A percentile compares a stretch with the other conserved stretches of the same genome.
phyloP scores from a whole-genome alignment of 176 grass and related monocot species.

The Phoenix dactylifera region DNA sequence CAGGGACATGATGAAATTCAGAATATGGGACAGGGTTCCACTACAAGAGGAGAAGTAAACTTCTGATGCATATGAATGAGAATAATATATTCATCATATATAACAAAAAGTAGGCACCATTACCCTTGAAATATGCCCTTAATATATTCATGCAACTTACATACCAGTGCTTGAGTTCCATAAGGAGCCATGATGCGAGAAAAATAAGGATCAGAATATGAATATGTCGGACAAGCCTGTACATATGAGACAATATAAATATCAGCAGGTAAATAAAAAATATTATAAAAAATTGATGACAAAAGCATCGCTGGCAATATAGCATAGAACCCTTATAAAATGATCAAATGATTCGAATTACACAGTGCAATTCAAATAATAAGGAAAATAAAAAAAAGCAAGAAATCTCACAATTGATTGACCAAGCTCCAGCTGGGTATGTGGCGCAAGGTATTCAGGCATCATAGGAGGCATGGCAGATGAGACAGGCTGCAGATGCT shows the following conservation, averaged over 20 bases:
- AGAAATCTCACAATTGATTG: constrained; percentile 54
- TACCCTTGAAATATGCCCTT: neutral
- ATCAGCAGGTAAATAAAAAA: constrained; percentile 17
- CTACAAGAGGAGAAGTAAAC: no score
- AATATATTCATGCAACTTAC: constrained; percentile 21
- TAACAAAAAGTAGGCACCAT: neutral
- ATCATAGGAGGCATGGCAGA: constrained; percentile 41
- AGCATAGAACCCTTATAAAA: neutral
- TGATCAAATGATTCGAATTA: constrained; percentile 5
- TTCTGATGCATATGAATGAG: no score
- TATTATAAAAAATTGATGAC: neutral
- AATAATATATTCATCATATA: no score
- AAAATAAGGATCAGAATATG: constrained; percentile 80
- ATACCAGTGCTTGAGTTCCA: constrained; percentile 69
- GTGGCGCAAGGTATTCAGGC: constrained; percentile 61
- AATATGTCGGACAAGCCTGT: constrained; percentile 76
- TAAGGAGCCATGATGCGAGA: constrained; percentile 54
- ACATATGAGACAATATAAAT: constrained; percentile 16
- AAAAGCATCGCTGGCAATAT: no score
- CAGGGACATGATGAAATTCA: no score
- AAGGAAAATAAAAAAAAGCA: constrained; percentile 1
- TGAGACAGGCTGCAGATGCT: constrained; percentile 31
- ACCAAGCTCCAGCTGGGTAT: constrained; percentile 71
- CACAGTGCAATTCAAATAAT: neutral
- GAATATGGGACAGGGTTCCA: no score